Conservation (phyloP, 2,329 filamentous ascomycete species). For the Hirsutella rhossiliensis region DNA sequence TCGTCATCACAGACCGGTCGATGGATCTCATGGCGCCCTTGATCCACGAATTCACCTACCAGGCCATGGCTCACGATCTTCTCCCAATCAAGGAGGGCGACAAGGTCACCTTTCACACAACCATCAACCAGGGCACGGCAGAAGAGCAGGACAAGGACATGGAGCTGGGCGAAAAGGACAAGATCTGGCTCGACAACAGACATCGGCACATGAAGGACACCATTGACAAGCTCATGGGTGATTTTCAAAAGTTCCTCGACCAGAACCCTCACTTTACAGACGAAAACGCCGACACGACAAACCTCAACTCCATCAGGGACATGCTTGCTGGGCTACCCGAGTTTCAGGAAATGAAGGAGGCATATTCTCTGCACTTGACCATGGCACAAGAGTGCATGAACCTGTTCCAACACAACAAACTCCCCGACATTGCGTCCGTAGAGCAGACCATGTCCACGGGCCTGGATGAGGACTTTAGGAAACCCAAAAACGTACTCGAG, state of each 20-base stretch:
- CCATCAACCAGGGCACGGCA: constrained; percentile 59
- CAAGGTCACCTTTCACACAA: constrained; percentile 74
- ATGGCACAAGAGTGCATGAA: constrained; percentile 99
- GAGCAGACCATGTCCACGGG: constrained; percentile 91
- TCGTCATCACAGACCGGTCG: constrained; percentile 81
- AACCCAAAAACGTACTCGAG: constrained; percentile 80
- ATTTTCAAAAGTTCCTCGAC: constrained; percentile 84
- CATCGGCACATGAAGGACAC: constrained; percentile 98
- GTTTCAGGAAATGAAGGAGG: constrained; percentile 90
- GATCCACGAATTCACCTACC: constrained; percentile 94
- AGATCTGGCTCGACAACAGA: constrained; percentile 88
- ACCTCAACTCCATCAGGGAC: constrained; percentile 84
- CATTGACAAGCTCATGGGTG: constrained; percentile 81
- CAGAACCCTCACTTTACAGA: constrained; percentile 90
- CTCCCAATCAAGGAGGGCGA: constrained; percentile 80
- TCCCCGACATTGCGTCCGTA: constrained; percentile 74
- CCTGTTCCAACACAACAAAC: constrained; percentile 71
- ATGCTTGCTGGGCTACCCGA: constrained; percentile 93
- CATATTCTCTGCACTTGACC: constrained; percentile 84
- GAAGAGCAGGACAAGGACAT: constrained; percentile 77
- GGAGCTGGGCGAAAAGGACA: constrained; percentile 82
- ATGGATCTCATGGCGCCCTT: constrained; percentile 87
- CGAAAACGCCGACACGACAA: constrained; percentile 55
- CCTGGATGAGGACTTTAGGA: constrained; percentile 82
- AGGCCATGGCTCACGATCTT: constrained; percentile 94